Evolutionary conservation across 1,284 basidiomycete species (phyloP), one percentile per base, ranked within the genome.

Genomic region (Heterobasidion occidentale): DNA sequence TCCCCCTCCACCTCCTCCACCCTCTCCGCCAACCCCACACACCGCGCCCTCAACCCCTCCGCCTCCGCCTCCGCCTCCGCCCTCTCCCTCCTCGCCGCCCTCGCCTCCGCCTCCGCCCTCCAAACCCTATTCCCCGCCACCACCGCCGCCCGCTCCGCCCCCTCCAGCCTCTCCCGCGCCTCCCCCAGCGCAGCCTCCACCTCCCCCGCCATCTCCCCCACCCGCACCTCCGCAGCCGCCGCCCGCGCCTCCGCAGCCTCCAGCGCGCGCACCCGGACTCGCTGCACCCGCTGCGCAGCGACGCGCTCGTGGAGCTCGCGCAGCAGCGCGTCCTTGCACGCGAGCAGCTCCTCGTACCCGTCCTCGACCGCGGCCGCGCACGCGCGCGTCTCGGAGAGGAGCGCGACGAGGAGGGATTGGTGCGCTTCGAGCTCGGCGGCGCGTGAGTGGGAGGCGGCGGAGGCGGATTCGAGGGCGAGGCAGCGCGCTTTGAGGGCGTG

Each of bases 51-150:
- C 55, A 38, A 47, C 46, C 20, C 51, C 34, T 33, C 52, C 11
- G 27, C 59, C n/a, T 57, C 59, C 48, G 48, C 54, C 54, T 57
- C 53, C 15, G 59, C 47, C 19, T 57, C 48, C 9, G 33, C 27
- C 46, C 54, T 36, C 48, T 51, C 58, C 1, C 57, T 46, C 42
- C 53, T 47, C 38, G 59, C 19, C 33, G 60, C 54, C 36, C 45
- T 51, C 20, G 52, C 49, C 12, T 60, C 59, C 19, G 56, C 56
- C 49, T 61, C 60, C 17, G 60, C 59, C n/a, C 54, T 47, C 33
- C 60, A 52, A 46, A 60, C 60, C 49, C 59, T 53, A 47, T 60
- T 60, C 44, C 59, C 60, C 35, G 59, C 53, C 36, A 35, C 27
- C 19, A 61, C 56, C 12, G 60, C 60, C 17, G 55, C 58, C 33